phyloP scores from a whole-genome alignment of 106 monocot genomes.

The Apostasia ramifera region DNA sequence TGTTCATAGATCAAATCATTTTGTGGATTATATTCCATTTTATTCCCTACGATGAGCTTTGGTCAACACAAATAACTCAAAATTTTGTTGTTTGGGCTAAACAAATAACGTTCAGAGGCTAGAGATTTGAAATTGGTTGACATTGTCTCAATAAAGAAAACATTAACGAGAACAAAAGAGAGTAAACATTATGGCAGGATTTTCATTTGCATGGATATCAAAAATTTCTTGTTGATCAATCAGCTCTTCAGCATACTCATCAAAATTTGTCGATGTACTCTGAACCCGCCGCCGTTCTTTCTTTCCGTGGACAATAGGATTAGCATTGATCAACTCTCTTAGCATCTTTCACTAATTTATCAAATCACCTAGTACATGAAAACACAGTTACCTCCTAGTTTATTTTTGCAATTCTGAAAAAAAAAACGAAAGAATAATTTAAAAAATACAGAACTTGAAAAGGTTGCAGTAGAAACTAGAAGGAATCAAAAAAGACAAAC shows the following conservation, averaged over 20 bases:
- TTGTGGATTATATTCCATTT: too few species aligned
- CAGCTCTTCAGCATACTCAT: constrained; percentile 57
- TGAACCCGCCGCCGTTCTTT: constrained; percentile 51
- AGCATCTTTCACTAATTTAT: neutral
- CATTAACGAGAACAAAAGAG: neutral
- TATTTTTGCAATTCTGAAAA: neutral
- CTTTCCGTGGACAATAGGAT: constrained; percentile 55
- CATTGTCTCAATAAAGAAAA: neutral
- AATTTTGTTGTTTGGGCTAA: neutral
- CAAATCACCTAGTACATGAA: neutral
- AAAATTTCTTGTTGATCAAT: constrained; percentile 80
- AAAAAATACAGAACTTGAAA: neutral
- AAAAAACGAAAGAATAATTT: neutral
- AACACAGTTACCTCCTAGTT: neutral
- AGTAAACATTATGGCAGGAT: neutral
- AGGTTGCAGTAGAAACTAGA: too few species aligned
- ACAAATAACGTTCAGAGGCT: neutral
- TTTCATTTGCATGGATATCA: constrained; percentile 47
- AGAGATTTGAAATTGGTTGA: neutral
- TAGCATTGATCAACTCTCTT: constrained; percentile 50
- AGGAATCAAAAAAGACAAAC: too few species aligned
- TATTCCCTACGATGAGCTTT: too few species aligned
- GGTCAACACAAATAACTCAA: too few species aligned
- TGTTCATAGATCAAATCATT: too few species aligned
- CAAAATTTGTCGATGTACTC: constrained; percentile 13